A percentile compares a stretch with the other conserved stretches of the same genome.
These are phyloP conservation scores for Myxozyma sirexii DNA, from an alignment of 805 yeast species.

Conservation along the genomic window DNA sequence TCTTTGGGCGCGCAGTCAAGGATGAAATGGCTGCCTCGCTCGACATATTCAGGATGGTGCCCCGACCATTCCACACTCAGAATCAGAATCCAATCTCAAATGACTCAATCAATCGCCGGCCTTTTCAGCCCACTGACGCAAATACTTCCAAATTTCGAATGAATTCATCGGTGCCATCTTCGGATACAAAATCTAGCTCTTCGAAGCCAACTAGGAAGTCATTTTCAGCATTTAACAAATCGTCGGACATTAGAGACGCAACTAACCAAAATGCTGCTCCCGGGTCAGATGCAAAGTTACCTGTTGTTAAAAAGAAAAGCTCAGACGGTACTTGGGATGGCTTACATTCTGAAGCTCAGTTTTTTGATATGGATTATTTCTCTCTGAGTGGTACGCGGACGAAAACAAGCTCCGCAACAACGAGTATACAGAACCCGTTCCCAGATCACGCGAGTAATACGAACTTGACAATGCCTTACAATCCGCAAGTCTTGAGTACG, in stretches of 20 bases:
- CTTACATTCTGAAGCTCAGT: conserved; percentile 1
- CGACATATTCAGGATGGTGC: conserved; percentile 9
- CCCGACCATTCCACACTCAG: background rate
- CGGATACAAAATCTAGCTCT: background rate
- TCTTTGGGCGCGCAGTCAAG: background rate
- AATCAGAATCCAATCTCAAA: background rate
- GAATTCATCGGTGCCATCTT: background rate
- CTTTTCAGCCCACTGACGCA: background rate
- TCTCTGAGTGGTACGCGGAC: background rate
- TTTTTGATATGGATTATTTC: conserved; percentile 12
- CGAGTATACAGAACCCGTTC: background rate
- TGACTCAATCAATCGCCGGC: too few species aligned
- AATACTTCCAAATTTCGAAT: background rate
- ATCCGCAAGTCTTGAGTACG: too few species aligned
- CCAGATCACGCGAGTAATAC: background rate
- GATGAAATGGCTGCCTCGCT: conserved; percentile 2
- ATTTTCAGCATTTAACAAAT: background rate
- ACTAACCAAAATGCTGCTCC: background rate
- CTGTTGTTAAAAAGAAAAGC: background rate
- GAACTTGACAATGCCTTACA: background rate
- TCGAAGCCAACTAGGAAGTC: background rate
- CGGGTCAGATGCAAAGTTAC: background rate
- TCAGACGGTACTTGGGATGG: background rate
- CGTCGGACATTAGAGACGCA: too few species aligned
- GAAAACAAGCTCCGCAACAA: background rate